phyloP scores from a whole-genome alignment of 805 yeast species.

The Candida namnaoensis region DNA sequence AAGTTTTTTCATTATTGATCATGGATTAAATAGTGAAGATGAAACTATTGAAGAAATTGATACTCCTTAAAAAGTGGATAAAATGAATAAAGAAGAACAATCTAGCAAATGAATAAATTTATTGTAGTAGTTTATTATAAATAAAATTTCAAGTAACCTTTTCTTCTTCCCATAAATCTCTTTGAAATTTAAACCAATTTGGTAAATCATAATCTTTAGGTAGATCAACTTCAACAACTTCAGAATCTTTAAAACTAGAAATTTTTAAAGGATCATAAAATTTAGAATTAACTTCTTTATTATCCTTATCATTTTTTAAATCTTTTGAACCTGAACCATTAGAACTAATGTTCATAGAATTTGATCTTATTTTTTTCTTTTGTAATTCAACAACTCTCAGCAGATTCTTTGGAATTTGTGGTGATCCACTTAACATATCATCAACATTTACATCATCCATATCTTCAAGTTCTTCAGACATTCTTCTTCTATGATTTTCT shows the following conservation, averaged over 20 bases:
- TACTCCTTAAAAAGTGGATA: no score
- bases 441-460: constrained; percentile 15
- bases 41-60: constrained; percentile 1
- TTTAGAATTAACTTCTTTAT: neutral
- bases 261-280: constrained; percentile 12
- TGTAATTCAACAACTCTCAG: constrained; percentile 42
- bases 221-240: constrained; percentile 16
- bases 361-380: constrained; percentile 20
- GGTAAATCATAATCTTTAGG: constrained; percentile 66
- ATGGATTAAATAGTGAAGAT: no score
- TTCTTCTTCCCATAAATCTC: constrained; percentile 57
- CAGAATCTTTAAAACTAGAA: constrained; percentile 7
- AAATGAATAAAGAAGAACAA: no score
- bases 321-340: neutral
- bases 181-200: constrained; percentile 59
- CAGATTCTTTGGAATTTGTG: constrained; percentile 59
- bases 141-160: no score
- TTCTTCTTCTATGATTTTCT: constrained; percentile 1
- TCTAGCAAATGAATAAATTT: neutral
- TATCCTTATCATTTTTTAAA: no score
- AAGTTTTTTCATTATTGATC: constrained; percentile 2
- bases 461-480: constrained; percentile 5
- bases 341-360: neutral
- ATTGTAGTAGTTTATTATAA: no score
- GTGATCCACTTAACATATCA: constrained; percentile 43